A percentile compares a stretch with the other conserved stretches of the same genome.
Conservation (phyloP, 2,329 filamentous ascomycete species). For the Colletotrichum godetiae region DNA sequence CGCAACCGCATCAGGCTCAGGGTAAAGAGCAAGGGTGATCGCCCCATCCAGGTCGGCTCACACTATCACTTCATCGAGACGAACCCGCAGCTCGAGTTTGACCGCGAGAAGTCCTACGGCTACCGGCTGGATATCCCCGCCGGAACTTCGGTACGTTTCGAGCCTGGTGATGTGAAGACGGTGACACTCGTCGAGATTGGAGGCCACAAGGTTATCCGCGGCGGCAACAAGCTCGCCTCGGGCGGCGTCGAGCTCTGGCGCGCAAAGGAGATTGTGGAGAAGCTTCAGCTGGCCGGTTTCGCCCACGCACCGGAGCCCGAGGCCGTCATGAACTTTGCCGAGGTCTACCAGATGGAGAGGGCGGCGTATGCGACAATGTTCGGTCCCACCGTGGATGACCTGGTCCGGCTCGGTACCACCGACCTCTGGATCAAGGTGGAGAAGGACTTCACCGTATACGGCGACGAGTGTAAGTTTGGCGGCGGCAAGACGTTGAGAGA, state of each 20-base stretch:
- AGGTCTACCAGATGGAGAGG: constrained; percentile 78
- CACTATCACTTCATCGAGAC: constrained; percentile 97
- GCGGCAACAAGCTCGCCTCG: constrained; percentile 83
- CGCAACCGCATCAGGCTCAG: constrained; percentile 78
- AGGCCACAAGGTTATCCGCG: constrained; percentile 81
- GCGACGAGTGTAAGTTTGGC: constrained; percentile 95
- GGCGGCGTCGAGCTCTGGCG: constrained; percentile 76
- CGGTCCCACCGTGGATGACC: constrained; percentile 89
- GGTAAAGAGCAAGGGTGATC: constrained; percentile 88
- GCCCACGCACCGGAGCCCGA: constrained; percentile 78
- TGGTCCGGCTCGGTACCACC: constrained; percentile 84
- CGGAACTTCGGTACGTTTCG: constrained; percentile 92
- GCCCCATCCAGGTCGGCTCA: constrained; percentile 91
- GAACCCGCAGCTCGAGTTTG: constrained; percentile 91
- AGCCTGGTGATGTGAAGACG: constrained; percentile 92
- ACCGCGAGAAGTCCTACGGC: constrained; percentile 84
- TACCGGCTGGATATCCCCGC: constrained; percentile 90
- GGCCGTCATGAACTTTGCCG: constrained; percentile 63
- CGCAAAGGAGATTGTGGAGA: constrained; percentile 73
- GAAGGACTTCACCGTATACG: constrained; percentile 84
- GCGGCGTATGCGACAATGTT: constrained; percentile 89
- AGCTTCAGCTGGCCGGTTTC: constrained; percentile 79
- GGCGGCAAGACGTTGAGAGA: constrained; percentile 94
- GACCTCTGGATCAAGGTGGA: constrained; percentile 93
- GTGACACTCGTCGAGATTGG: constrained; percentile 91